These are phyloP conservation scores for Apophysomyces variabilis DNA, from an alignment of 371 early-diverging fungal genomes.

Conservation along the genomic window DNA sequence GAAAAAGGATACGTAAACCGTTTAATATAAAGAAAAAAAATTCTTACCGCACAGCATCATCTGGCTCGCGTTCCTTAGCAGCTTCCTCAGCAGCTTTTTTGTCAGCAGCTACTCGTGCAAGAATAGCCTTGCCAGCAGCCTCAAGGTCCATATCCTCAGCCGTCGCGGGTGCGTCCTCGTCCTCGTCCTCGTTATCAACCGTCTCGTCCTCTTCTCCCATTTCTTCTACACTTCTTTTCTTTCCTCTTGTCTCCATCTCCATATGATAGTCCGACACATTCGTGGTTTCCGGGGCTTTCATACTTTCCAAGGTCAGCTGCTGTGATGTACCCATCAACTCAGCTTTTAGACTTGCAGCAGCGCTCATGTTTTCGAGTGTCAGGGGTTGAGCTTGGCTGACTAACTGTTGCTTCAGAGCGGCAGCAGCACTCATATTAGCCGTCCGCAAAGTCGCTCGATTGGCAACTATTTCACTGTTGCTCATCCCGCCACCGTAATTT, in stretches of 20 bases:
- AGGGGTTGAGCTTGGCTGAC: constrained; percentile 13
- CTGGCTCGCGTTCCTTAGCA: constrained; percentile 71
- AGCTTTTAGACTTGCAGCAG: background rate
- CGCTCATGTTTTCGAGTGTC: background rate
- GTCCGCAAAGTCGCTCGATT: constrained; percentile 43
- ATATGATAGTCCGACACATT: constrained; percentile 8
- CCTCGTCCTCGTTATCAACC: constrained; percentile 36
- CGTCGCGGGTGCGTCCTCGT: constrained; percentile 31
- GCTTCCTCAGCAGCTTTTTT: constrained; percentile 60
- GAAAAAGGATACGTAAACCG: background rate
- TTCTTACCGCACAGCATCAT: constrained; percentile 66
- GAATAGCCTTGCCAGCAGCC: constrained; percentile 54
- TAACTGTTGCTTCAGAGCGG: constrained; percentile 44
- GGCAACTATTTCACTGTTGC: constrained; percentile 44
- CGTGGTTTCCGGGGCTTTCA: constrained; percentile 10
- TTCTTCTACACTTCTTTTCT: constrained; percentile 43
- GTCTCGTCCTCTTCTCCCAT: constrained; percentile 41
- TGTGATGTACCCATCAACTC: constrained; percentile 14
- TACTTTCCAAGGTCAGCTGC: constrained; percentile 26
- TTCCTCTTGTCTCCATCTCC: constrained; percentile 31
- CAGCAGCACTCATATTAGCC: constrained; percentile 60
- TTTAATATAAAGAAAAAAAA: constrained; percentile 6
- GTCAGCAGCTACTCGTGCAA: constrained; percentile 50
- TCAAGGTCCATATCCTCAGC: constrained; percentile 44
- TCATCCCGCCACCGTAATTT: constrained; percentile 37